Percentiles rank a stretch among this genome's conserved stretches.
Evolutionary conservation across 2,329 filamentous ascomycete genomes (phyloP).

Genomic region (Lecanoromycetidae sp.): DNA sequence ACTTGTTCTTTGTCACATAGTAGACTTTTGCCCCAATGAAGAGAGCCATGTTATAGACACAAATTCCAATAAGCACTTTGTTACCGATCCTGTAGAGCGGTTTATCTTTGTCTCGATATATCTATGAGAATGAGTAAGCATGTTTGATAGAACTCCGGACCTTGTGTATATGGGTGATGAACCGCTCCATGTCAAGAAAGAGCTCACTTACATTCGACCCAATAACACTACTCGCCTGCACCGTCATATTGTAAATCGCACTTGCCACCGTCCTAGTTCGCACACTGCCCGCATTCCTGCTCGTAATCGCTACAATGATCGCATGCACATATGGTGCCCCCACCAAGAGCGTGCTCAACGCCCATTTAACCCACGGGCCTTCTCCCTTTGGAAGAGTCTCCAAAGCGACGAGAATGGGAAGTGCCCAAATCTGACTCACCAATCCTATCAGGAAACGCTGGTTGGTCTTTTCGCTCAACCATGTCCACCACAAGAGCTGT

Average conservation of each 20-base stretch:
- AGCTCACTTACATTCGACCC: slow-evolving; percentile 30
- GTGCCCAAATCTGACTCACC: slow-evolving; percentile 40
- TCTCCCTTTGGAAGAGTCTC: slow-evolving; percentile 33
- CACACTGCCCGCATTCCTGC: slow-evolving; percentile 32
- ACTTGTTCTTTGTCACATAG: slow-evolving; percentile 9
- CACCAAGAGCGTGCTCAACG: slow-evolving; percentile 40
- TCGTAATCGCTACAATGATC: slow-evolving; percentile 35
- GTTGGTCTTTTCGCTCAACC: slow-evolving; percentile 43
- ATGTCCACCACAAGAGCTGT: slow-evolving; percentile 43
- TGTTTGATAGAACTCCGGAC: no score
- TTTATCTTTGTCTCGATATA: slow-evolving; percentile 40
- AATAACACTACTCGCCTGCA: slow-evolving; percentile 33
- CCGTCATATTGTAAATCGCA: slow-evolving; percentile 37
- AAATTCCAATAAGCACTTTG: slow-evolving; percentile 43
- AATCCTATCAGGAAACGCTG: slow-evolving; percentile 43
- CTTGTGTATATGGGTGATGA: no score
- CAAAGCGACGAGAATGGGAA: slow-evolving; percentile 42
- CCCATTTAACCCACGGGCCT: slow-evolving; percentile 42
- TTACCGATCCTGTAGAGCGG: slow-evolving; percentile 49
- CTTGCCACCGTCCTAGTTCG: slow-evolving; percentile 32
- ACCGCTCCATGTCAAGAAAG: background rate
- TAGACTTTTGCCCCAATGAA: slow-evolving; percentile 13
- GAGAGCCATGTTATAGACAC: slow-evolving; percentile 33
- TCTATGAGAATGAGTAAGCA: background rate
- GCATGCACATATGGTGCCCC: slow-evolving; percentile 49